Evolutionary conservation across 1,139 yeast species (phyloP).

Genomic region (Blastobotrys serpentis): DNA sequence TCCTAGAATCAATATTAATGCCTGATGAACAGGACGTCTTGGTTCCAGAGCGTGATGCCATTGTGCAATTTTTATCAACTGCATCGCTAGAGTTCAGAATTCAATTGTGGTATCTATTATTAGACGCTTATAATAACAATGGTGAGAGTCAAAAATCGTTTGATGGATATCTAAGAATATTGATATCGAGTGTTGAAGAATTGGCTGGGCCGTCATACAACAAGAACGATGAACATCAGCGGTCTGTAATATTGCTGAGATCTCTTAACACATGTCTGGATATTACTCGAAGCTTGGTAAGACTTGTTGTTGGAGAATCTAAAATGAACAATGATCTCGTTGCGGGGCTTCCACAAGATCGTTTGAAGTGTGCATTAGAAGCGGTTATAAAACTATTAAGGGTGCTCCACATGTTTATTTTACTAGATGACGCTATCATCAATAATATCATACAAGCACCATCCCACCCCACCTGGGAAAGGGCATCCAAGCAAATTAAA

Average conservation of each 20-base stretch:
- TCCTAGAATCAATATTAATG: constrained; percentile 55
- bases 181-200: constrained; percentile 45
- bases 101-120: constrained; percentile 72
- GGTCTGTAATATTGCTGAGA: constrained; percentile 37
- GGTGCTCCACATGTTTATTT: constrained; percentile 45
- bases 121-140: constrained; percentile 55
- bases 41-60: constrained; percentile 47
- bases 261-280: constrained; percentile 51
- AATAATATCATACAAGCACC: constrained; percentile 36
- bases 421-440: constrained; percentile 42
- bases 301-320: constrained; percentile 27
- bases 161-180: constrained; percentile 55
- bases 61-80: constrained; percentile 55
- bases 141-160: constrained; percentile 46
- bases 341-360: constrained; percentile 18
- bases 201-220: constrained; percentile 36
- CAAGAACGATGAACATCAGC: constrained; percentile 24
- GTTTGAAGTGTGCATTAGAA: constrained; percentile 28
- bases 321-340: constrained; percentile 18
- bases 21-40: constrained; percentile 29
- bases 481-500: constrained; percentile 46
- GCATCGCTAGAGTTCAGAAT: constrained; percentile 69
- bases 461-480: constrained; percentile 38
- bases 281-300: constrained; percentile 37
- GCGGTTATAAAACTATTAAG: constrained; percentile 40